Base-by-base conservation (phyloP, 306 rosid genomes). In the Hippophae tibetana region DNA sequence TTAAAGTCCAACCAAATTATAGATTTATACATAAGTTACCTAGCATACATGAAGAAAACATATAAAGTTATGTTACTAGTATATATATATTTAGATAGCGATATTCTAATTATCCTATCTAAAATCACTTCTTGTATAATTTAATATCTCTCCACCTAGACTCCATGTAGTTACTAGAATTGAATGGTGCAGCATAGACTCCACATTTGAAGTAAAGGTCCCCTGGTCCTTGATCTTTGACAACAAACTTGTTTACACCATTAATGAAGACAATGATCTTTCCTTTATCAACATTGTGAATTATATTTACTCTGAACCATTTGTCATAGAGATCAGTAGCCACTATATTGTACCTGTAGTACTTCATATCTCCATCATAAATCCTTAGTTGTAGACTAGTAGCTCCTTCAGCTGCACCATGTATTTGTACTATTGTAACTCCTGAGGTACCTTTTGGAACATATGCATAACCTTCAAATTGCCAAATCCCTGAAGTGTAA, bases 291-390 rank as follows among this genome's bases (percentile, higher is more conserved):
- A 74, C 74, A 38, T 74, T 49, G 64, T 74, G 74, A 51, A 74
- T 59, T 40, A 74, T 58, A 61, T 74, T 74, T 10, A 74, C 63
- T 43, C 74, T 47, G 50, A 74, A 63, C 79, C 79, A 74, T 63
- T 23, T 74, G 10, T 68, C 71, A 12, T 74, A 74, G 13, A 69
- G 70, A 63, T 54, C 26, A 0, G 49, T 52, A 14, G 69, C 79
- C 25, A 74, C 73, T 9, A 61, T 5, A n/a, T 50, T 12, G 38
- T 56, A 51, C 44, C 43, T 57, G 61, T 62, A 63, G 50, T 74
- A 74, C 45, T 31, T 64, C 44, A 68, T 38, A 44, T 69, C 59
- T 13, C 70, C 68, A 38, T 68, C 52, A 25, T 74, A 74, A 42
- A 62, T 73, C 45, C 73, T 52, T 23, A 67, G 62, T 14, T 56